phyloP scores from a whole-genome alignment of 148 eudicot species.

The Spergularia bocconei region DNA sequence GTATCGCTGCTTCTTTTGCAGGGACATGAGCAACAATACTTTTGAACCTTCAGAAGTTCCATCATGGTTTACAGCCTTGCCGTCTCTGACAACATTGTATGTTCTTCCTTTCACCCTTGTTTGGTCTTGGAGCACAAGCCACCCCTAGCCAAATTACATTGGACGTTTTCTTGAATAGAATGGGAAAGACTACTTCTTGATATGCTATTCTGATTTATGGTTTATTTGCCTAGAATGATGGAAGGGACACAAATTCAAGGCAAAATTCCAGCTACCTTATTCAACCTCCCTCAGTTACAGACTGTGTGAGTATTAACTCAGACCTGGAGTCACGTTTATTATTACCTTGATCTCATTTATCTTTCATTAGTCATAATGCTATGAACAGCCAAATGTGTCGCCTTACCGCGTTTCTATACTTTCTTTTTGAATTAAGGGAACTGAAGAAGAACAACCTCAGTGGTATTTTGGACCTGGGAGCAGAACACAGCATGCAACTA shows the following conservation, averaged over 20 bases:
- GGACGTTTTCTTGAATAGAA: neutral
- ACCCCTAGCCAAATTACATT: neutral
- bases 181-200: neutral
- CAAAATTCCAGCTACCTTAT: slow-evolving; percentile 39
- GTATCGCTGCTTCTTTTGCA: neutral
- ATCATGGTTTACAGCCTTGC: slow-evolving; percentile 22
- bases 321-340: too few species aligned
- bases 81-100: slow-evolving; percentile 26
- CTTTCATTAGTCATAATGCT: neutral
- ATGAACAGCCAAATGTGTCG: neutral
- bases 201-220: neutral
- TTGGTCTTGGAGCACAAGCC: neutral
- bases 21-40: slow-evolving; percentile 30
- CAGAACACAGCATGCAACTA: slow-evolving; percentile 43
- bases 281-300: slow-evolving; percentile 54
- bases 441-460: slow-evolving; percentile 48
- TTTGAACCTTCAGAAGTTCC: slow-evolving; percentile 22
- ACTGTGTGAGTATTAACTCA: slow-evolving; percentile 47
- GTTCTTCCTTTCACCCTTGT: neutral
- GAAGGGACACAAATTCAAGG: slow-evolving; percentile 44
- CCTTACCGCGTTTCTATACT: neutral
- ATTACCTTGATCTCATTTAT: too few species aligned
- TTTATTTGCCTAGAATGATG: slow-evolving; percentile 42
- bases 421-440: slow-evolving; percentile 21
- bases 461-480: slow-evolving; percentile 53